These are phyloP conservation scores for Lycium barbarum DNA, from an alignment of 257 asterid genomes.

Conservation along the genomic window DNA sequence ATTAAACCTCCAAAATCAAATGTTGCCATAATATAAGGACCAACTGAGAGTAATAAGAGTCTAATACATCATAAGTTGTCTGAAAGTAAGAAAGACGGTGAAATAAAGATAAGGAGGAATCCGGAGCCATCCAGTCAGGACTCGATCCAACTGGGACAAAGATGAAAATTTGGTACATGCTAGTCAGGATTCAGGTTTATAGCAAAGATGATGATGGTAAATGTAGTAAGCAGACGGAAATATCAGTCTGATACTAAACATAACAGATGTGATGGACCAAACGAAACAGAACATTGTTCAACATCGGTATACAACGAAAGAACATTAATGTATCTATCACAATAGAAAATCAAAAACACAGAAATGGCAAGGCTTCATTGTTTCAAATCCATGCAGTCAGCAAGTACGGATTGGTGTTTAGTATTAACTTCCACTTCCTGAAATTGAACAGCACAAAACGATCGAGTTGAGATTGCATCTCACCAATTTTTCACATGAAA, in stretches of 20 bases:
- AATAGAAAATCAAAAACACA: neutral
- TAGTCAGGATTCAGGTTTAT: too few relatives aligned
- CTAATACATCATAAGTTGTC: too few relatives aligned
- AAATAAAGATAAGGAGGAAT: too few relatives aligned
- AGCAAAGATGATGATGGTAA: neutral
- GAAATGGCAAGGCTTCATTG: neutral
- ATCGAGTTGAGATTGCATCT: neutral
- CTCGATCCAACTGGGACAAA: too few relatives aligned
- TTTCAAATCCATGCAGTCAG: neutral
- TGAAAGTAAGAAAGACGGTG: too few relatives aligned
- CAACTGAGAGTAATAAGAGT: too few relatives aligned
- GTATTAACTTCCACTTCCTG: neutral
- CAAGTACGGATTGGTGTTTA: neutral
- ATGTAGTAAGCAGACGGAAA: neutral
- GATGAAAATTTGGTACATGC: too few relatives aligned
- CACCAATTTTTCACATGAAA: neutral
- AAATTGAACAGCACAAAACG: neutral
- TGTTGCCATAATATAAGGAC: too few relatives aligned
- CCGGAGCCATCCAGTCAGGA: too few relatives aligned
- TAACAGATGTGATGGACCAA: too few relatives aligned
- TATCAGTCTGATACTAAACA: neutral
- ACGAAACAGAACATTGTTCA: neutral
- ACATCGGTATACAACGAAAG: neutral
- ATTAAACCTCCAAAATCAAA: too few relatives aligned
- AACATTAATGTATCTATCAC: neutral